These are phyloP conservation scores for Lepidium campestre DNA, from an alignment of 441 rosid species.

Conservation along the genomic window DNA sequence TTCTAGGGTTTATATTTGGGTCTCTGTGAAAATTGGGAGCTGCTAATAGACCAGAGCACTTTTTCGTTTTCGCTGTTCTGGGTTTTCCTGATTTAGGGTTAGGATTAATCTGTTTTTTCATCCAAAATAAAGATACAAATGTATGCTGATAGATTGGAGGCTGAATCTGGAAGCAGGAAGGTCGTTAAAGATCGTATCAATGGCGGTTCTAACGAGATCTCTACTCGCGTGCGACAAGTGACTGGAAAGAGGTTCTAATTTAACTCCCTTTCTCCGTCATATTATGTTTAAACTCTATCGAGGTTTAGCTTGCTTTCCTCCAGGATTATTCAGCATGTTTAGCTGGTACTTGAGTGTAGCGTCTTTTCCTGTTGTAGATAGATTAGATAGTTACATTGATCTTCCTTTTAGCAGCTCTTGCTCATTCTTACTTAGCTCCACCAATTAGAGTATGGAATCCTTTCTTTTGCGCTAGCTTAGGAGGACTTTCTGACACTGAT, in stretches of 20 bases:
- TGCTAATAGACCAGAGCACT: neutral
- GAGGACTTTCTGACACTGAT: neutral
- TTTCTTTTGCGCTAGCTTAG: neutral
- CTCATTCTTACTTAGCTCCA: neutral
- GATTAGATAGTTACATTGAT: neutral
- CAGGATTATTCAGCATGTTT: neutral
- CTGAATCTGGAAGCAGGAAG: constrained; percentile 40
- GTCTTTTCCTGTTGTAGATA: neutral
- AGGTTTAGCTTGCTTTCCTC: constrained; percentile 1
- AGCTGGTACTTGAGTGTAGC: neutral
- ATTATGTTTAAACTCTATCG: neutral
- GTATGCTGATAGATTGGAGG: constrained; percentile 92
- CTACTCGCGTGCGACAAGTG: constrained; percentile 50
- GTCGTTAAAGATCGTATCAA: constrained; percentile 74
- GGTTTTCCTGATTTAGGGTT: constrained; percentile 33
- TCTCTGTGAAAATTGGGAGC: neutral
- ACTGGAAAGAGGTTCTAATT: constrained; percentile 68
- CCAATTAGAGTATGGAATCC: neutral
- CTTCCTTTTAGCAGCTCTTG: neutral
- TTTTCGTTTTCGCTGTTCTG: neutral
- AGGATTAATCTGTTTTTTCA: constrained; percentile 7
- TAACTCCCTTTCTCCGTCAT: neutral
- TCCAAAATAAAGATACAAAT: constrained; percentile 27
- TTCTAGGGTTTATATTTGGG: constrained; percentile 18
- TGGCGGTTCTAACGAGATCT: constrained; percentile 41